phyloP scores from a whole-genome alignment of 169 alveolate species.

The Babesia bigemina region DNA sequence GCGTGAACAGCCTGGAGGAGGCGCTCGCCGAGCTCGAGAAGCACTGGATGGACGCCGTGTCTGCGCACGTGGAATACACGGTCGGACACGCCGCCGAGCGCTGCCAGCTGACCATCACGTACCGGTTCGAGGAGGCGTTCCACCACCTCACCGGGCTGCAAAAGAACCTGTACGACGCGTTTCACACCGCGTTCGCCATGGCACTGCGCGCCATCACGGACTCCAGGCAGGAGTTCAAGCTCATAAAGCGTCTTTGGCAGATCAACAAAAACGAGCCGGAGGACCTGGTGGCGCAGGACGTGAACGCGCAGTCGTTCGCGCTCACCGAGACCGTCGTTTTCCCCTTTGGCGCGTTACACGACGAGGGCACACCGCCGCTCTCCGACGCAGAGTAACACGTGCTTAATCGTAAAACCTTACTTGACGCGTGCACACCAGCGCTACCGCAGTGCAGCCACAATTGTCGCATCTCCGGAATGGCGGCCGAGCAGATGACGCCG shows the following conservation, averaged over 20 bases:
- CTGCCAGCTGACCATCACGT: conserved; percentile 1
- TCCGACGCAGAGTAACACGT: conserved; percentile 40
- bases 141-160: conserved; percentile 37
- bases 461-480: neutral
- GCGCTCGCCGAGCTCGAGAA: conserved; percentile 17
- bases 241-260: conserved; percentile 54
- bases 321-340: conserved; percentile 47
- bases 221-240: conserved; percentile 58
- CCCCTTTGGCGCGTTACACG: conserved; percentile 69
- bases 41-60: conserved; percentile 64
- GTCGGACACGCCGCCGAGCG: conserved; percentile 1
- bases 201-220: conserved; percentile 58
- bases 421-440: neutral
- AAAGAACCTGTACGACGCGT: conserved; percentile 53
- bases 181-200: conserved; percentile 52
- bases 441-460: neutral
- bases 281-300: conserved; percentile 24
- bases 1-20: conserved; percentile 14
- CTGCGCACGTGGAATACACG: conserved; percentile 25
- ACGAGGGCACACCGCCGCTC: conserved; percentile 71
- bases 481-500: neutral
- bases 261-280: conserved; percentile 31
- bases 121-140: conserved; percentile 38
- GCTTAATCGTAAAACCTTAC: neutral
- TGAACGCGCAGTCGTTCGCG: conserved; percentile 36